Conservation (phyloP, 768 basidiomycete species). For the Naematelia aurantialba region DNA sequence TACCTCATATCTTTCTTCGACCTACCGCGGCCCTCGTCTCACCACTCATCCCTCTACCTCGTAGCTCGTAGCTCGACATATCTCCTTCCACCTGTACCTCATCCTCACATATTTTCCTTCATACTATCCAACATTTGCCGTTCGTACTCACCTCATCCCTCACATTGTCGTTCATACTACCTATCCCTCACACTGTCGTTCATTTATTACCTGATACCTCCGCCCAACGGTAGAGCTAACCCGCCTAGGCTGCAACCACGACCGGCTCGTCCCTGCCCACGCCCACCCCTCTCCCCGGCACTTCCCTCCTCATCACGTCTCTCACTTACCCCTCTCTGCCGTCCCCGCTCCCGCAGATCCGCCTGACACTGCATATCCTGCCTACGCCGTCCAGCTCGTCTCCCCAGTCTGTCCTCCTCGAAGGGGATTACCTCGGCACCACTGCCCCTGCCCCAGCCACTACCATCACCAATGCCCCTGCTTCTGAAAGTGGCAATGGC, state of each 20-base stretch:
- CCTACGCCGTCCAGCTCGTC: conserved; percentile 13
- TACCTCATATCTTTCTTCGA: too few relatives aligned
- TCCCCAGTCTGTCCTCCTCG: conserved; percentile 23
- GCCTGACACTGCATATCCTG: conserved; percentile 28
- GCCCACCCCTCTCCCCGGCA: conserved; percentile 36
- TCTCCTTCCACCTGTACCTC: too few relatives aligned
- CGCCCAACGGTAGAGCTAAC: not conserved
- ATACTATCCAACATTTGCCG: too few relatives aligned
- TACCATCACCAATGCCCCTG: too few relatives aligned
- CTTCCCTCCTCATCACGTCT: conserved; percentile 21
- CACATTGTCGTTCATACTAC: not conserved
- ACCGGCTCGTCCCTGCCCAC: conserved; percentile 30
- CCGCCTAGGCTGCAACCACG: conserved; percentile 23
- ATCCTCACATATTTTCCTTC: too few relatives aligned
- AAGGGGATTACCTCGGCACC: conserved; percentile 20
- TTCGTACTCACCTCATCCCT: too few relatives aligned
- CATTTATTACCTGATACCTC: too few relatives aligned
- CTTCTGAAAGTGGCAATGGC: too few relatives aligned
- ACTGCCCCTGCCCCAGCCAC: not conserved
- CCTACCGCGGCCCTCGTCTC: not conserved
- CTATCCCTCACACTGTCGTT: not conserved
- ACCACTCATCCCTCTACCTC: not conserved
- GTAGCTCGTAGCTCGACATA: too few relatives aligned
- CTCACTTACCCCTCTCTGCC: conserved; percentile 20
- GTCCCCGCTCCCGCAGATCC: conserved; percentile 14